Percentiles rank a stretch among this genome's conserved stretches.
These are phyloP conservation scores for Logfia minima DNA, from an alignment of 129 eudicot genomes.

Conservation along the genomic window DNA sequence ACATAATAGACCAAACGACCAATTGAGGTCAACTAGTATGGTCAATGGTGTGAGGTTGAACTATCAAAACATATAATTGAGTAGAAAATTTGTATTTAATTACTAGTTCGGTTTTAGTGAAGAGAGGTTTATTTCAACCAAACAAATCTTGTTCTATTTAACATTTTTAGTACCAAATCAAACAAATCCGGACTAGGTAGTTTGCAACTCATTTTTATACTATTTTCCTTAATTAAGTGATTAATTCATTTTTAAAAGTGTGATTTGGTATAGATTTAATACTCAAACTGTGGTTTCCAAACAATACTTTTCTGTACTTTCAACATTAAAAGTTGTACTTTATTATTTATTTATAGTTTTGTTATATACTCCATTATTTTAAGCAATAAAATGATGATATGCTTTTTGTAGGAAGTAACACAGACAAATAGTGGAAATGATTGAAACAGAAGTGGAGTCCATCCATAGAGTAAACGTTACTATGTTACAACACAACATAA, in stretches of 20 bases:
- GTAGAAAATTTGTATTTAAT: neutral
- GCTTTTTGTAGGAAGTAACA: slow-evolving; percentile 22
- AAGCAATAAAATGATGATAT: slow-evolving; percentile 11
- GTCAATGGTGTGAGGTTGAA: neutral
- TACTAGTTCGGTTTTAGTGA: neutral
- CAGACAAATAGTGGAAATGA: slow-evolving; percentile 31
- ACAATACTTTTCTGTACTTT: neutral
- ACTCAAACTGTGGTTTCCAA: neutral
- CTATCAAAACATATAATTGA: slow-evolving; percentile 4
- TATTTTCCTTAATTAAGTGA: neutral
- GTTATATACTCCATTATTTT: neutral
- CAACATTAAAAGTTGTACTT: slow-evolving; percentile 3
- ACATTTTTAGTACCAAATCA: slow-evolving; percentile 2
- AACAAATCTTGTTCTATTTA: neutral
- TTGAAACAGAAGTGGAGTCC: slow-evolving; percentile 33
- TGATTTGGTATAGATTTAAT: neutral
- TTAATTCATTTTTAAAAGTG: neutral
- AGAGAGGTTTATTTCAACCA: neutral
- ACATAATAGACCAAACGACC: neutral
- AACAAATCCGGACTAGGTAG: neutral
- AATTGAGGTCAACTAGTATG: neutral
- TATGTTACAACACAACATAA: slow-evolving; percentile 30
- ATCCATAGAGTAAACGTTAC: slow-evolving; percentile 31
- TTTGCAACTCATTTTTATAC: slow-evolving; percentile 1
- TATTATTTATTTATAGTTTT: neutral